Conservation (phyloP, 1,139 yeast species). For the Yamadazyma membranifaciens region DNA sequence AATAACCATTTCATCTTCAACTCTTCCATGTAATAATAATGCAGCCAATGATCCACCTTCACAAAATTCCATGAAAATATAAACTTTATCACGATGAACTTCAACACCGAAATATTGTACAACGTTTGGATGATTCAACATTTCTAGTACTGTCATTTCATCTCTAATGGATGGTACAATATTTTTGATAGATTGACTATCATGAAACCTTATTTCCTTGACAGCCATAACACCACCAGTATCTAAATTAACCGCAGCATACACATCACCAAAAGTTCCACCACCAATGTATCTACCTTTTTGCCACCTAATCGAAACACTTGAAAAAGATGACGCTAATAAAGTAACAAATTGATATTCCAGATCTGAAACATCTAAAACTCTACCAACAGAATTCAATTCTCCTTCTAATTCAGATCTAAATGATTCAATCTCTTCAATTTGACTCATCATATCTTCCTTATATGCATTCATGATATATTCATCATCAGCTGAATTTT, state of each 20-base stretch:
- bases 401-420: slow-evolving; percentile 52
- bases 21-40: slow-evolving; percentile 77
- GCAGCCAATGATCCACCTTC: slow-evolving; percentile 93
- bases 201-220: slow-evolving; percentile 89
- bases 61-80: slow-evolving; percentile 96
- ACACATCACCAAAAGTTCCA: slow-evolving; percentile 94
- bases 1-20: slow-evolving; percentile 91
- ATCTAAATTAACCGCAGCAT: slow-evolving; percentile 87
- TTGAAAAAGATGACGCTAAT: slow-evolving; percentile 85
- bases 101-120: slow-evolving; percentile 97
- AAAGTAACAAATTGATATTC: slow-evolving; percentile 86
- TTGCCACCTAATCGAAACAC: slow-evolving; percentile 95
- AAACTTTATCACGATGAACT: slow-evolving; percentile 93
- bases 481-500: slow-evolving; percentile 62
- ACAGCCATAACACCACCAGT: slow-evolving; percentile 98
- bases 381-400: slow-evolving; percentile 71
- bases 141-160: slow-evolving; percentile 94
- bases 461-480: slow-evolving; percentile 53
- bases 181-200: slow-evolving; percentile 79
- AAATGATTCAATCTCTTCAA: slow-evolving; percentile 56
- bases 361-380: slow-evolving; percentile 80
- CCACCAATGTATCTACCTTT: slow-evolving; percentile 93
- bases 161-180: slow-evolving; percentile 88
- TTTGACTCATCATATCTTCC: slow-evolving; percentile 58
- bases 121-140: slow-evolving; percentile 92